Conservation (phyloP, 1,284 basidiomycete genomes). For the Malassezia cuniculi region DNA sequence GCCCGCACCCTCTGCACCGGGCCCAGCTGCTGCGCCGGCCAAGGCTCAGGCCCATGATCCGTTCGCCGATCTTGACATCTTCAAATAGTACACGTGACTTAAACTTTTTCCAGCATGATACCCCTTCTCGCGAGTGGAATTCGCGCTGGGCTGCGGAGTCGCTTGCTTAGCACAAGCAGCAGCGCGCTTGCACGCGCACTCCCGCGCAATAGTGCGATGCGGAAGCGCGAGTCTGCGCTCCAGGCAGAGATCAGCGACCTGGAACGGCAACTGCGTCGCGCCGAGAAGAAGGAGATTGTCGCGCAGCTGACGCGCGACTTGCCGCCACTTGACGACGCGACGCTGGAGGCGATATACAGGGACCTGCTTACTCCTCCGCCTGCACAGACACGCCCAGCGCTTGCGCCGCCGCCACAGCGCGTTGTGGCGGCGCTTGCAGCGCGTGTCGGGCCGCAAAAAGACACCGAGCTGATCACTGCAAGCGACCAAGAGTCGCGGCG, state of each 20-base stretch:
- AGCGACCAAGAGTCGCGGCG: neutral
- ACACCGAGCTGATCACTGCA: neutral
- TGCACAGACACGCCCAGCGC: constrained; percentile 13
- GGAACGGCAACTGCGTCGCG: constrained; percentile 16
- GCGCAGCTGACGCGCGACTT: constrained; percentile 22
- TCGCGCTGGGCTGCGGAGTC: too few relatives aligned
- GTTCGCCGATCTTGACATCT: constrained; percentile 36
- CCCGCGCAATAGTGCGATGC: constrained; percentile 1
- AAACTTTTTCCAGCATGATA: too few relatives aligned
- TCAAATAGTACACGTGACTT: constrained; percentile 17
- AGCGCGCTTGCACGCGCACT: neutral
- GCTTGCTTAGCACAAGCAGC: too few relatives aligned
- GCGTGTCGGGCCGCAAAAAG: neutral
- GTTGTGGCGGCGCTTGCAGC: neutral
- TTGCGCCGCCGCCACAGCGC: constrained; percentile 11
- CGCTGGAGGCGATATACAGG: constrained; percentile 31
- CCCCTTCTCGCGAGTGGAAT: too few relatives aligned
- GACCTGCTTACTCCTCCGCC: constrained; percentile 24
- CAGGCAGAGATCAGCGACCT: constrained; percentile 24
- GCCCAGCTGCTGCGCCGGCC: constrained; percentile 13
- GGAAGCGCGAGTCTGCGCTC: constrained; percentile 11
- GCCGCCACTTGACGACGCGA: constrained; percentile 30
- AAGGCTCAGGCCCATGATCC: constrained; percentile 21
- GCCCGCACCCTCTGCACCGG: constrained; percentile 8
- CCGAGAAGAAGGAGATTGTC: constrained; percentile 23